Percentiles rank a stretch among this genome's conserved stretches.
phyloP scores from a whole-genome alignment of 2,329 filamentous ascomycete genomes.

The Fusarium sp. region DNA sequence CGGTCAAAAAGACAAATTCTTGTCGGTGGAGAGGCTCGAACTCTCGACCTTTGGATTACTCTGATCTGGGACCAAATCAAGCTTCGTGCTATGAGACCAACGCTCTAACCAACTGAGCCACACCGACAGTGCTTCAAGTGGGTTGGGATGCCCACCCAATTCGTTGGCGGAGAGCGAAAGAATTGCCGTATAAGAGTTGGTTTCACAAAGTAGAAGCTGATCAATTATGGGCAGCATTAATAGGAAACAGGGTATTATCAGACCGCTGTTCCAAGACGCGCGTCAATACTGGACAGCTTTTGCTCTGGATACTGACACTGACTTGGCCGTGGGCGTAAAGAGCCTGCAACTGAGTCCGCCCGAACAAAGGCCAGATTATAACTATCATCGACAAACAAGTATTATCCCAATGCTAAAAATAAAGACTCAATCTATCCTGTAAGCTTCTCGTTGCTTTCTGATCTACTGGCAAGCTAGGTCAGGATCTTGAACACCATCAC shows the following conservation, averaged over 20 bases:
- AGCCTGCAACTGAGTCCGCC: no score
- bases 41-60: slow-evolving; percentile 6
- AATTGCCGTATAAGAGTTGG: not conserved
- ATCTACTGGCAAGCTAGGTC: not conserved
- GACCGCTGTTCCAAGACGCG: no score
- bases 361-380: no score
- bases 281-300: no score
- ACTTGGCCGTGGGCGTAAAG: no score
- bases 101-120: slow-evolving; percentile 8
- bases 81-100: not conserved
- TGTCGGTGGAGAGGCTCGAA: slow-evolving; percentile 6
- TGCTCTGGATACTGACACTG: no score
- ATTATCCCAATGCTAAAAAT: accelerated
- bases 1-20: not conserved
- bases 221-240: not conserved
- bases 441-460: not conserved
- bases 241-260: no score
- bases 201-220: not conserved
- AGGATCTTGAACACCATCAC: not conserved
- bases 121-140: not conserved
- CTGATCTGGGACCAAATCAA: not conserved
- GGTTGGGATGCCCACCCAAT: not conserved
- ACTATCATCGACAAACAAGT: no score
- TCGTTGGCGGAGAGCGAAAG: not conserved
- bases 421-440: no score